Percentiles rank a stretch among this genome's conserved stretches.
Conservation (phyloP, 495 filamentous ascomycete genomes). For the Podospora bellae-mahoneyi region DNA sequence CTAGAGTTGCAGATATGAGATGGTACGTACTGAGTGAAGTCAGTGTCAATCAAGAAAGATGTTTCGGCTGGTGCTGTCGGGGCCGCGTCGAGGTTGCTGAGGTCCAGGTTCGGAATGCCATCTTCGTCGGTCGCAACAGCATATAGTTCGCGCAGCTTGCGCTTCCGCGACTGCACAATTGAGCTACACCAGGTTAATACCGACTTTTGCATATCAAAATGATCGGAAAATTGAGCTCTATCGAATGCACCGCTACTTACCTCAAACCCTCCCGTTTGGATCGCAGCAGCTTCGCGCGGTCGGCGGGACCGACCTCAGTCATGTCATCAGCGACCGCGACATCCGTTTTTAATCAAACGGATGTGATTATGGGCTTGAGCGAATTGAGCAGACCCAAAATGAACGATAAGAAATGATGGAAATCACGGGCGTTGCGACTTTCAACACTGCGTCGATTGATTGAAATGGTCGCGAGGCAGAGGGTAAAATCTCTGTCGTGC, state of each 20-base stretch:
- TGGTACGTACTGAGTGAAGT: slow-evolving; percentile 69
- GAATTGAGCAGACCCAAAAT: slow-evolving; percentile 32
- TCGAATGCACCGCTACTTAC: slow-evolving; percentile 40
- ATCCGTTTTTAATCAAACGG: slow-evolving; percentile 58
- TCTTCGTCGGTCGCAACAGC: slow-evolving; percentile 51
- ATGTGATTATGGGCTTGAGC: slow-evolving; percentile 37
- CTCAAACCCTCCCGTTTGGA: slow-evolving; percentile 51
- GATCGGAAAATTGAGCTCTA: slow-evolving; percentile 45
- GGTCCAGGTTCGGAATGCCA: slow-evolving; percentile 43
- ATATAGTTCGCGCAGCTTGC: slow-evolving; percentile 79
- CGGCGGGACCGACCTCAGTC: slow-evolving; percentile 56
- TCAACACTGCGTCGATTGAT: slow-evolving; percentile 32
- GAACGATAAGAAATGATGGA: slow-evolving; percentile 49
- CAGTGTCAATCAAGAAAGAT: slow-evolving; percentile 69
- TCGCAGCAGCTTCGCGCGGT: slow-evolving; percentile 54
- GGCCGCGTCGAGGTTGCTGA: slow-evolving; percentile 44
- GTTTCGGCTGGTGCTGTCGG: slow-evolving; percentile 52
- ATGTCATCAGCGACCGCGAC: slow-evolving; percentile 55
- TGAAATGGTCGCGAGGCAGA: slow-evolving; percentile 22
- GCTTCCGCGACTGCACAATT: slow-evolving; percentile 73
- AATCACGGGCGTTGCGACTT: slow-evolving; percentile 67
- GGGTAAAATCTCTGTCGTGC: slow-evolving; percentile 35
- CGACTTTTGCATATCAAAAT: slow-evolving; percentile 38
- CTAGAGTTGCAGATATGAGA: not conserved
- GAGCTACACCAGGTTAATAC: slow-evolving; percentile 54